Evolutionary conservation across 2,329 filamentous ascomycete genomes (phyloP).

Genomic region (Phialophora expanda): DNA sequence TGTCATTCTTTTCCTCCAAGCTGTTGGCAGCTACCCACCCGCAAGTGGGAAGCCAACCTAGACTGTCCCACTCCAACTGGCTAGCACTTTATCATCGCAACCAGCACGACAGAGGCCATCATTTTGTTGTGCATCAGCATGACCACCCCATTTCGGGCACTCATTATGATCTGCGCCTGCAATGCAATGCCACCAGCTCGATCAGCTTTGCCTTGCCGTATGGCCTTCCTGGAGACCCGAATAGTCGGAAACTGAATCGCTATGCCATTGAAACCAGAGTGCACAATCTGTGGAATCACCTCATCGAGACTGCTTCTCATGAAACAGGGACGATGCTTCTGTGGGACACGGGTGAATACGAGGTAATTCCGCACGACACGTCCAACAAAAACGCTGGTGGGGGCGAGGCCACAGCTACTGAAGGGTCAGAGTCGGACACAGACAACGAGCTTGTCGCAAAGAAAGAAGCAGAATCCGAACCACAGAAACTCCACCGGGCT

Average conservation of each 20-base stretch:
- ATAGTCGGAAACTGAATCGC: slow-evolving; percentile 59
- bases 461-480: slow-evolving; percentile 41
- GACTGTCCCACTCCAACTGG: slow-evolving; percentile 52
- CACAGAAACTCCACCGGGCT: slow-evolving; percentile 56
- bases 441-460: slow-evolving; percentile 23
- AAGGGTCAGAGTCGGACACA: slow-evolving; percentile 39
- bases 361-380: slow-evolving; percentile 55
- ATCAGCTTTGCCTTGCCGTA: slow-evolving; percentile 70
- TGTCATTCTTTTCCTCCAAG: slow-evolving; percentile 54
- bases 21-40: slow-evolving; percentile 45
- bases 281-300: slow-evolving; percentile 67
- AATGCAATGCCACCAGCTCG: slow-evolving; percentile 71
- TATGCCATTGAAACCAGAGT: slow-evolving; percentile 68
- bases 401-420: slow-evolving; percentile 8
- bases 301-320: slow-evolving; percentile 63
- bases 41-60: slow-evolving; percentile 38
- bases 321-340: slow-evolving; percentile 64
- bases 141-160: slow-evolving; percentile 72
- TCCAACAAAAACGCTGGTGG: slow-evolving; percentile 30
- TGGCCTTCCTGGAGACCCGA: slow-evolving; percentile 64
- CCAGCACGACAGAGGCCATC: slow-evolving; percentile 53
- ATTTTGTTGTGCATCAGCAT: slow-evolving; percentile 75
- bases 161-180: slow-evolving; percentile 72
- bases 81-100: slow-evolving; percentile 56
- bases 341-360: slow-evolving; percentile 67